Evolutionary conservation across 2,329 filamentous ascomycete genomes (phyloP).

Genomic region (Aspergillus ibericus): DNA sequence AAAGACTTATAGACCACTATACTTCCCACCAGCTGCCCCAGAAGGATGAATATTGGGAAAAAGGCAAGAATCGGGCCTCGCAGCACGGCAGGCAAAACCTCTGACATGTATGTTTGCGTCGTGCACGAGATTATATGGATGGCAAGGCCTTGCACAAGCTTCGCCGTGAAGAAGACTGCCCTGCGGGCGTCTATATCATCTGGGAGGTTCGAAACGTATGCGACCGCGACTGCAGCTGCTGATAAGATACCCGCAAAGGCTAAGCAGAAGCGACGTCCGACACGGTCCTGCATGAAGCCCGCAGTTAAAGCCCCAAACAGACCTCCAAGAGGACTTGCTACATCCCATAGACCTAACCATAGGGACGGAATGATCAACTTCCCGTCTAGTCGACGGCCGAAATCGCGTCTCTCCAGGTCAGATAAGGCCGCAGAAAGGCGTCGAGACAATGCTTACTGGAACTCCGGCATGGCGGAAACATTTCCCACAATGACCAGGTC

Average conservation of each 20-base stretch:
- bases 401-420: slow-evolving; percentile 24
- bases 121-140: slow-evolving; percentile 49
- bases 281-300: slow-evolving; percentile 44
- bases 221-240: slow-evolving; percentile 38
- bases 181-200: slow-evolving; percentile 31
- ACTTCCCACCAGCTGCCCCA: slow-evolving; percentile 52
- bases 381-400: slow-evolving; percentile 31
- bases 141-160: slow-evolving; percentile 48
- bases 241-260: slow-evolving; percentile 39
- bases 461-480: slow-evolving; percentile 23
- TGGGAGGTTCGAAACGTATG: slow-evolving; percentile 36
- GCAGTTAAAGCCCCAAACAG: slow-evolving; percentile 41
- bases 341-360: slow-evolving; percentile 50
- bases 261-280: slow-evolving; percentile 42
- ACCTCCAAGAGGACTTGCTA: slow-evolving; percentile 40
- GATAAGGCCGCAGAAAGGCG: neutral
- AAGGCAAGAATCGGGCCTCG: slow-evolving; percentile 51
- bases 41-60: slow-evolving; percentile 51
- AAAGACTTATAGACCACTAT: slow-evolving; percentile 43
- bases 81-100: slow-evolving; percentile 49
- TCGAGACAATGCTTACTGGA: slow-evolving; percentile 14
- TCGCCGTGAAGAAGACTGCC: slow-evolving; percentile 47
- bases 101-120: slow-evolving; percentile 52
- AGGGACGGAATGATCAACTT: slow-evolving; percentile 43
- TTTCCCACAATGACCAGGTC: slow-evolving; percentile 35